Base-by-base conservation (phyloP, 148 eudicot species). In the Polygonum aviculare region DNA sequence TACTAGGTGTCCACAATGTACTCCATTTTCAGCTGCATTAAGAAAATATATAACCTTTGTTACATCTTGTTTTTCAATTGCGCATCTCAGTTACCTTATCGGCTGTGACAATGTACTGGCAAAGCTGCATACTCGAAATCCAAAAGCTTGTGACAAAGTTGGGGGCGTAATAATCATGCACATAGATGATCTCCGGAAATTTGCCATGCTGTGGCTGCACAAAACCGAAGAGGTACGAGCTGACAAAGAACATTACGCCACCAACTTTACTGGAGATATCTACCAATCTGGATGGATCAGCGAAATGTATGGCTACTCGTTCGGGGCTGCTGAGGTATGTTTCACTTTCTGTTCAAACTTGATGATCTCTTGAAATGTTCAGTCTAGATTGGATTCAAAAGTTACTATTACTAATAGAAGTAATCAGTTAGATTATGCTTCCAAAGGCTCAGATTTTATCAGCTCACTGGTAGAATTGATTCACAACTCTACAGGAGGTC, bases 141-240 rank as follows among this genome's bases (percentile, higher is more conserved):
- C 98, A 71, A 81, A 85, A 79, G 96, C 92, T 62, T 95, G 98
- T 81, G 91, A 95, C 82, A 95, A 95, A 82, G 98, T 95, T 72
- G 98, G 98, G 55, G 98, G 97, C 70, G 94, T 92, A 41, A 90
- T 95, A 54, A 89, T 92, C 77, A 92, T 95, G 96, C 97, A 92
- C 82, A 92, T 92, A 79, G 91, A 87, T 48, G 97, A 95, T 81
- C 97, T 95, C 73, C 83, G 88, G 59, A 92, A 86, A 83, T 89
- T 95, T 78, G 91, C 98, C 40, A 36, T 88, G 79, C 80, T 86
- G 57, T 95, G 97, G 97, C 83, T 90, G 78, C 96, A 88, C 38
- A 95, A 92, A 85, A 90, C 97, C 2, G 91, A 92, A 83, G 98
- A 95, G 80, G 96, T 95, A 74, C 88, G 98, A 63, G 92, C 92